Percentiles rank a stretch among this genome's conserved stretches.
phyloP scores from a whole-genome alignment of 192 early-diverging fungal genomes.

The Coemansia sp. region DNA sequence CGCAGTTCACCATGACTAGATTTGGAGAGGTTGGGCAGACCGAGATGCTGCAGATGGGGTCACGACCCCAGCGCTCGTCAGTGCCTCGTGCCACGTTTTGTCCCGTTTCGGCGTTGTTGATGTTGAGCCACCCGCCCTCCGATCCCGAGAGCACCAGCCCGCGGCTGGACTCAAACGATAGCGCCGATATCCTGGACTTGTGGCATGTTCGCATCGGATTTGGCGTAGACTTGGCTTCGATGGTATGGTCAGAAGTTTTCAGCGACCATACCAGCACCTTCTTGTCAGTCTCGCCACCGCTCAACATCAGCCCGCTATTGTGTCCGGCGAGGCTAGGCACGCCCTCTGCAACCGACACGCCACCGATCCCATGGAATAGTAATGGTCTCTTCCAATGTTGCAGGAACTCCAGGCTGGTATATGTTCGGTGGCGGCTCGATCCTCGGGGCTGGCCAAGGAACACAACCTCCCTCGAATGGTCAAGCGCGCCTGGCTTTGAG shows the following conservation, averaged over 20 bases:
- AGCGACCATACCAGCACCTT: slow-evolving; percentile 5
- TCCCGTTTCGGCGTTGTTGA: slow-evolving; percentile 15
- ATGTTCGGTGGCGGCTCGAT: too few relatives aligned
- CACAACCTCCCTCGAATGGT: neutral
- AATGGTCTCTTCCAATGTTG: too few relatives aligned
- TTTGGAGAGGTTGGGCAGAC: slow-evolving; percentile 18
- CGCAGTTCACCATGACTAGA: slow-evolving; percentile 14
- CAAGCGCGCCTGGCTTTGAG: neutral
- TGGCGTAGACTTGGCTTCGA: neutral
- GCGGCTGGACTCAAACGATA: slow-evolving; percentile 12
- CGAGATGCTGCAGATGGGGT: slow-evolving; percentile 8
- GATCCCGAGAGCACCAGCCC: slow-evolving; percentile 18
- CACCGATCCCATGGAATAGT: neutral
- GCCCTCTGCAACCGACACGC: slow-evolving; percentile 9
- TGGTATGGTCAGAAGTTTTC: neutral
- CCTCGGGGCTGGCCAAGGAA: slow-evolving; percentile 3
- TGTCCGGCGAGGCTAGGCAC: slow-evolving; percentile 2
- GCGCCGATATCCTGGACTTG: slow-evolving; percentile 18
- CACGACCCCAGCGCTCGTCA: neutral
- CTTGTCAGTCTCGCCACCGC: slow-evolving; percentile 5
- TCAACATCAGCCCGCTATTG: slow-evolving; percentile 13
- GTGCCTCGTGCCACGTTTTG: neutral
- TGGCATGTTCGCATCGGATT: slow-evolving; percentile 8
- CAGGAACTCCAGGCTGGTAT: too few relatives aligned
- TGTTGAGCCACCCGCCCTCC: slow-evolving; percentile 13